Percentiles rank a stretch among this genome's conserved stretches.
Evolutionary conservation across 2,329 filamentous ascomycete species (phyloP).

Genomic region (Ophiostoma piceae): DNA sequence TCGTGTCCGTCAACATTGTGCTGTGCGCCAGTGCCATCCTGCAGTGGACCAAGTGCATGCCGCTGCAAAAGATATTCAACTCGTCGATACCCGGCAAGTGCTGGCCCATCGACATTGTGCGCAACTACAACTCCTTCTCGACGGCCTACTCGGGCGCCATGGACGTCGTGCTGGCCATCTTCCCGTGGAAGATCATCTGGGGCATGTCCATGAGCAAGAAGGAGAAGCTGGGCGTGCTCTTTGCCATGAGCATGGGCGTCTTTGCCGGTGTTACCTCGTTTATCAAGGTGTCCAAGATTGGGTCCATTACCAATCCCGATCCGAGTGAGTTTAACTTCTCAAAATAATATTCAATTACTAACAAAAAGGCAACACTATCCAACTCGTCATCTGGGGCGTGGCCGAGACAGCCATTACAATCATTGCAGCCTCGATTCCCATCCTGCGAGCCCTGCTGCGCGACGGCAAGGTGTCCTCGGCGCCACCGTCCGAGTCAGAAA

Average conservation of each 20-base stretch:
- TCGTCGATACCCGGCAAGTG: not conserved
- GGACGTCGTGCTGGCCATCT: not conserved
- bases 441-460: not conserved
- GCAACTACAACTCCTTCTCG: not conserved
- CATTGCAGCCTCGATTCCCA: not conserved
- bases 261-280: not conserved
- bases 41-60: not conserved
- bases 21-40: not conserved
- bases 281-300: slow-evolving; percentile 3
- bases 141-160: not conserved
- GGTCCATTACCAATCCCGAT: not conserved
- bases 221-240: not conserved
- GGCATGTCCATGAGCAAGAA: not conserved
- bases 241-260: not conserved
- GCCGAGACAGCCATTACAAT: not conserved
- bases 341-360: not conserved
- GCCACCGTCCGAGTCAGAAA: not conserved
- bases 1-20: not conserved
- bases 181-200: not conserved
- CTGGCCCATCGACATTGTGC: not conserved
- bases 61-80: not conserved
- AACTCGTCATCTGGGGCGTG: not conserved
- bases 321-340: not conserved
- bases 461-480: not conserved
- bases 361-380: not conserved